Percentiles rank a stretch among this genome's conserved stretches.
Evolutionary conservation across 2,329 filamentous ascomycete species (phyloP).

Genomic region (Cladobotryum mycophilum): DNA sequence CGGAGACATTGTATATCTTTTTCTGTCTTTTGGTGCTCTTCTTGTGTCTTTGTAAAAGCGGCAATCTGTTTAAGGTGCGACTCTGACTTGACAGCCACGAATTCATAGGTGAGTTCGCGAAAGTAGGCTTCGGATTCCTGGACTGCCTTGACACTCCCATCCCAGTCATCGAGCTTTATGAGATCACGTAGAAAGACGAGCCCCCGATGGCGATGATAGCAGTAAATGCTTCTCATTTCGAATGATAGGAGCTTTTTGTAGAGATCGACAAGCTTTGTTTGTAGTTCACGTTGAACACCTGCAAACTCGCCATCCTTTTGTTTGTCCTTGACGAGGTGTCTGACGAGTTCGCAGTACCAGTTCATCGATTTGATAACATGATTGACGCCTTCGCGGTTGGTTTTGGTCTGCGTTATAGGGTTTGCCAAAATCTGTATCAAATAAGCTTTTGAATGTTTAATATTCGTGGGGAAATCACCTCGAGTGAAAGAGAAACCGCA

Average conservation of each 20-base stretch:
- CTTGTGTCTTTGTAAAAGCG: conserved; percentile 10
- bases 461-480: conserved; percentile 18
- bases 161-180: conserved; percentile 30
- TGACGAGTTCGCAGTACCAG: conserved; percentile 31
- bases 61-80: conserved; percentile 11
- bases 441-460: conserved; percentile 1
- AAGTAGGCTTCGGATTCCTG: conserved; percentile 21
- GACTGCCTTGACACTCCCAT: conserved; percentile 22
- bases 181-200: conserved; percentile 23
- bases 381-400: conserved; percentile 28
- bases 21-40: conserved; percentile 12
- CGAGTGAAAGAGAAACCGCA: conserved; percentile 27
- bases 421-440: conserved; percentile 24
- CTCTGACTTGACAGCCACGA: conserved; percentile 5
- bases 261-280: conserved; percentile 26
- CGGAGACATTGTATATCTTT: conserved; percentile 17
- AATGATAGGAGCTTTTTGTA: conserved; percentile 35
- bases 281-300: conserved; percentile 15
- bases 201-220: conserved; percentile 26
- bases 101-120: conserved; percentile 12
- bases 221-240: conserved; percentile 34
- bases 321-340: conserved; percentile 21
- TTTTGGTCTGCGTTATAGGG: conserved; percentile 18
- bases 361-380: conserved; percentile 32
- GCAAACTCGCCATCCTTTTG: conserved; percentile 2